Base-by-base conservation (phyloP, 768 basidiomycete genomes). In the Mycena amicta region DNA sequence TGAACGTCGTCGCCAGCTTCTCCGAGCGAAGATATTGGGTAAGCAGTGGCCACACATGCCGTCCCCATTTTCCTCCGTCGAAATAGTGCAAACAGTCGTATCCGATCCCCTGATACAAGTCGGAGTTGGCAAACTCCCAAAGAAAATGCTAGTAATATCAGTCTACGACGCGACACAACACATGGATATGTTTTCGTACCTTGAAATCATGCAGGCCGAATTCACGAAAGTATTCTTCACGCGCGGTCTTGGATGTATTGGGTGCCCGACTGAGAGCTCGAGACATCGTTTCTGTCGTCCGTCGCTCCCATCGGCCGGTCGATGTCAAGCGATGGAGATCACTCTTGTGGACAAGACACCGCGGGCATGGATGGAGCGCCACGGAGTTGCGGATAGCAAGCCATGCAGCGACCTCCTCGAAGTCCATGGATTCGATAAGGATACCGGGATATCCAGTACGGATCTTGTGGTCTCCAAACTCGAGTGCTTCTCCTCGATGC, bases 341-440 rank as follows among this genome's bases (percentile, higher is more conserved):
- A 12, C 49, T 5, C 23, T 56, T 33, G 15, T 52, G 47, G 13
- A 63, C 57, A 3, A 59, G 46, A 33, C 61, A 63, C 41, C 53
- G 37, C 4, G 61, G 61, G 45, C 61, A 59, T 3, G 61, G 57
- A 59, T 59, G 54, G 6, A 45, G 22, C 3, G 57, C 49, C 2
- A 16, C 23, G 13, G 57, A 57, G 26, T 57, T 55, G 1, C 41
- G 49, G 28, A 58, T 46, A 5, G 53, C 61, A 23, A 55, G 39
- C 56, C 56, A 63, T 2, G 56, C 54, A 2, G 53, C 56, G 13
- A 59, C 8, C 46, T 63, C 61, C 37, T 63, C 54, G 22, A 57
- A 53, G 25, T 63, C 57, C 57, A 63, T 58, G 3, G 57, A 63
- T 28, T 63, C 61, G 18, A 63, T 59, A 28, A 51, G 52, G 47